Percentiles rank a stretch among this genome's conserved stretches.
These are phyloP conservation scores for Cladosporium cucumerinum DNA, from an alignment of 2,329 filamentous ascomycete genomes.

Conservation along the genomic window DNA sequence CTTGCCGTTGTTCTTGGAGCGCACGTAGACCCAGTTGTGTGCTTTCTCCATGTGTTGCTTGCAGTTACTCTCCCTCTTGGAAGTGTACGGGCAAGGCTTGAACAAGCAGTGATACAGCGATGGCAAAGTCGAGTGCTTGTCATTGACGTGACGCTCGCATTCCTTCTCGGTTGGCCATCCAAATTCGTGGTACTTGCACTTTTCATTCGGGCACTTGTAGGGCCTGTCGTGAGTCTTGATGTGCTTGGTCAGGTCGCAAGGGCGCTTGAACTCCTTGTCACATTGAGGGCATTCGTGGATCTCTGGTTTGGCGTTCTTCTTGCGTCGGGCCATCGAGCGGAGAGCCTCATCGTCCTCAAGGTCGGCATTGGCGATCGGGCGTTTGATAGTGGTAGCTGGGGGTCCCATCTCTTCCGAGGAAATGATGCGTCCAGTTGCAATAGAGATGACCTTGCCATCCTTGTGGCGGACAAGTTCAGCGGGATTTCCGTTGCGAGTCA, in stretches of 20 bases:
- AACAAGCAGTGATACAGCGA: constrained; percentile 80
- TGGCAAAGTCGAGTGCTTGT: constrained; percentile 83
- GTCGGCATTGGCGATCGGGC: constrained; percentile 53
- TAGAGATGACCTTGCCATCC: constrained; percentile 73
- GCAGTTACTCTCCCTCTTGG: constrained; percentile 93
- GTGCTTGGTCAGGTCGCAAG: constrained; percentile 97
- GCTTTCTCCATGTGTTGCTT: constrained; percentile 99
- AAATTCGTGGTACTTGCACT: constrained; percentile 84
- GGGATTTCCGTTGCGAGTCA: constrained; percentile 76
- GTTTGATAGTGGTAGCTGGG: constrained; percentile 46
- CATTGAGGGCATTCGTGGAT: constrained; percentile 64
- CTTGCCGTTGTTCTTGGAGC: constrained; percentile 88
- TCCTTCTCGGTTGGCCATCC: constrained; percentile 99
- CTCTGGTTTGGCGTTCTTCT: constrained; percentile 70
- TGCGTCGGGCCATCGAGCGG: constrained; percentile 91
- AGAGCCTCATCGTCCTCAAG: constrained; percentile 74
- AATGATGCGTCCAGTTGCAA: constrained; percentile 48
- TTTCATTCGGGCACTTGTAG: constrained; percentile 80
- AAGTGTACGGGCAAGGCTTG: constrained; percentile 83
- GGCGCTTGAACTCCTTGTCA: constrained; percentile 89
- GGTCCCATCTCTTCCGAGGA: constrained; percentile 61
- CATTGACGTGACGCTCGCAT: constrained; percentile 90
- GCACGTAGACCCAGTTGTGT: constrained; percentile 84
- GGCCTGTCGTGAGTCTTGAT: constrained; percentile 96
- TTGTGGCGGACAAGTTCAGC: constrained; percentile 81